These are phyloP conservation scores for Penicillium fimorum DNA, from an alignment of 495 filamentous ascomycete genomes.

Conservation along the genomic window DNA sequence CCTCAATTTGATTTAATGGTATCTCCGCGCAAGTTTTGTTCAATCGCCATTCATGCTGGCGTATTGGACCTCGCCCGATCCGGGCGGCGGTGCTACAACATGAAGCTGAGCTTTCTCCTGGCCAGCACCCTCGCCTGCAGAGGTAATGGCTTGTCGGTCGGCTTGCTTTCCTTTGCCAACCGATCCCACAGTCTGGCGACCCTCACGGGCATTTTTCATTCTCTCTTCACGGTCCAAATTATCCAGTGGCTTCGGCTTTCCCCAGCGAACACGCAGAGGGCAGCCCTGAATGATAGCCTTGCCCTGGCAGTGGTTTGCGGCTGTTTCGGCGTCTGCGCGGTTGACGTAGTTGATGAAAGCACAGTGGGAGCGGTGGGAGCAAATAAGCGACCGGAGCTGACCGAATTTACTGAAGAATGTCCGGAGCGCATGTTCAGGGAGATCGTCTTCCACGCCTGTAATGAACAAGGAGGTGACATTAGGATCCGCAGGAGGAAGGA, in stretches of 20 bases:
- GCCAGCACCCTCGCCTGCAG: slow-evolving; percentile 28
- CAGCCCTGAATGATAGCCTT: slow-evolving; percentile 81
- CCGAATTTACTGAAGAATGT: slow-evolving; percentile 88
- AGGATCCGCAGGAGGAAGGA: slow-evolving; percentile 74
- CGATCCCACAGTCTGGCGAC: slow-evolving; percentile 53
- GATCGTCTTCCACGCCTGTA: slow-evolving; percentile 92
- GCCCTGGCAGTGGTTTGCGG: slow-evolving; percentile 81
- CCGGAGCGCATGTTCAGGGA: slow-evolving; percentile 86
- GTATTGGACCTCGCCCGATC: slow-evolving; percentile 77
- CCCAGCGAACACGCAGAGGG: slow-evolving; percentile 87
- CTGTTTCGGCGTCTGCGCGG: slow-evolving; percentile 77
- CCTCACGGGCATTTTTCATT: slow-evolving; percentile 69
- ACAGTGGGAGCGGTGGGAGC: slow-evolving; percentile 94
- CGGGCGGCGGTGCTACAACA: slow-evolving; percentile 76
- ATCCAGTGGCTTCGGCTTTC: slow-evolving; percentile 83
- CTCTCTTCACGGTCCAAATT: slow-evolving; percentile 83
- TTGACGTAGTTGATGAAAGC: slow-evolving; percentile 92
- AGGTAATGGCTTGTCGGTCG: slow-evolving; percentile 36
- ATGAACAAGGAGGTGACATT: slow-evolving; percentile 90
- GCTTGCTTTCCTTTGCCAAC: slow-evolving; percentile 30
- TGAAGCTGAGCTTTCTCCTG: slow-evolving; percentile 46
- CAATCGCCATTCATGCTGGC: slow-evolving; percentile 82
- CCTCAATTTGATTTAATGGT: slow-evolving; percentile 13
- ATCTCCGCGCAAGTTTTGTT: slow-evolving; percentile 16
- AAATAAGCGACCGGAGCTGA: slow-evolving; percentile 82